A percentile compares a stretch with the other conserved stretches of the same genome.
These are phyloP conservation scores for Salicornia ramosissima DNA, from an alignment of 148 eudicot genomes.

Conservation along the genomic window DNA sequence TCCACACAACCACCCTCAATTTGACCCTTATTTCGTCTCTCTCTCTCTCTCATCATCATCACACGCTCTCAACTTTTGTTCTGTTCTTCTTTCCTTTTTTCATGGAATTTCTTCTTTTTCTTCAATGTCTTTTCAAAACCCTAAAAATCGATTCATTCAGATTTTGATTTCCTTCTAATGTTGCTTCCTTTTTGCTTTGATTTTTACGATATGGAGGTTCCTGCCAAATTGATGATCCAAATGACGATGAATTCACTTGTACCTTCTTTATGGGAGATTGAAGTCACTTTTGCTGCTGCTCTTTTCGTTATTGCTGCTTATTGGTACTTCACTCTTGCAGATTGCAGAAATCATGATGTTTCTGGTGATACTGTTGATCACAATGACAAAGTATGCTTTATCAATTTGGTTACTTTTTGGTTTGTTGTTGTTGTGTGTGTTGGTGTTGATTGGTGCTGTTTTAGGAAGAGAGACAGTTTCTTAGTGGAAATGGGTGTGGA, in stretches of 20 bases:
- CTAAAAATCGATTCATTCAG: not conserved
- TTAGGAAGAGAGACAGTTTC: not conserved
- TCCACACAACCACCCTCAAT: constrained; percentile 13
- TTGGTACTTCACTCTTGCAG: constrained; percentile 34
- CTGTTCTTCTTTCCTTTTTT: not conserved
- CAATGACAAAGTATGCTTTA: not conserved
- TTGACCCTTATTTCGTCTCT: constrained; percentile 7
- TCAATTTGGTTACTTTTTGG: not conserved
- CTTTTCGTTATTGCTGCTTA: constrained; percentile 39
- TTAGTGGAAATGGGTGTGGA: constrained; percentile 4
- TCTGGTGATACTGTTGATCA: not conserved
- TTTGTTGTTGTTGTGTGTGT: not conserved
- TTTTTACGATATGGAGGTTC: constrained; percentile 11
- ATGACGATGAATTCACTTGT: constrained; percentile 33
- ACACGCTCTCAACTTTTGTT: no score
- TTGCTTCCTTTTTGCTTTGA: not conserved
- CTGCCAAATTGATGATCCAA: constrained; percentile 30
- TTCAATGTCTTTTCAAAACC: not conserved
- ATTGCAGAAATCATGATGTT: not conserved
- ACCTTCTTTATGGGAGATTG: constrained; percentile 59
- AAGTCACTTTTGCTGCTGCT: constrained; percentile 41
- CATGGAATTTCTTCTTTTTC: constrained; percentile 8
- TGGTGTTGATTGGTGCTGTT: not conserved
- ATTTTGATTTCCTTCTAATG: no score
- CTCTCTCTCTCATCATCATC: constrained; percentile 6